Evolutionary conservation across 495 filamentous ascomycete species (phyloP).

Genomic region (Friedmanniomyces endolithicus): DNA sequence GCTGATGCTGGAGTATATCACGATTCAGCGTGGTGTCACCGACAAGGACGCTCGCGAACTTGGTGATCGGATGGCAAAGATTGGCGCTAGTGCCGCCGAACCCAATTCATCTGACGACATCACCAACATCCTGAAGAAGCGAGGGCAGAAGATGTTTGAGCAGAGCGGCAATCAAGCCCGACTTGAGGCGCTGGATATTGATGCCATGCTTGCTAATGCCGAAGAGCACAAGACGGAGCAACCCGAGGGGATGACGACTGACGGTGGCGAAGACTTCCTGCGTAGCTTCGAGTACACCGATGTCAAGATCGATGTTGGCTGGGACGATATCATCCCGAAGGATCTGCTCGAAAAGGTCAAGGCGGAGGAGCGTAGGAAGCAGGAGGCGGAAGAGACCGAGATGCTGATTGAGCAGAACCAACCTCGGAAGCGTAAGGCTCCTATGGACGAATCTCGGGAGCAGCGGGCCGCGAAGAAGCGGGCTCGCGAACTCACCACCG

Average conservation of each 20-base stretch:
- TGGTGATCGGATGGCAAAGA: slow-evolving; percentile 54
- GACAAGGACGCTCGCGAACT: slow-evolving; percentile 67
- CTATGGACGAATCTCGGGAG: slow-evolving; percentile 56
- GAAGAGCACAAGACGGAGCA: slow-evolving; percentile 92
- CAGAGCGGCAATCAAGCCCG: slow-evolving; percentile 91
- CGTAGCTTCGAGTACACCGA: slow-evolving; percentile 79
- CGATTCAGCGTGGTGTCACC: slow-evolving; percentile 91
- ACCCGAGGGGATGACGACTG: slow-evolving; percentile 77
- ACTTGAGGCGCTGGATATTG: slow-evolving; percentile 95
- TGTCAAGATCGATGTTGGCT: slow-evolving; percentile 85
- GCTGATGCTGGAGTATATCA: slow-evolving; percentile 94
- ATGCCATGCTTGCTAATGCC: slow-evolving; percentile 87
- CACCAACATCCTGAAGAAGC: slow-evolving; percentile 79
- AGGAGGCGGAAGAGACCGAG: slow-evolving; percentile 69
- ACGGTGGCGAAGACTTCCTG: slow-evolving; percentile 86
- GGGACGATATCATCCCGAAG: slow-evolving; percentile 96
- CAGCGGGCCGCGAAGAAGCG: slow-evolving; percentile 88
- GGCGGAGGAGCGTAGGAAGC: slow-evolving; percentile 70
- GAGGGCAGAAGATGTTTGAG: slow-evolving; percentile 94
- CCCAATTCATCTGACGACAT: slow-evolving; percentile 83
- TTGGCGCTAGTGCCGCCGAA: slow-evolving; percentile 42
- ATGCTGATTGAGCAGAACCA: slow-evolving; percentile 74
- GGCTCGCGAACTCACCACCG: slow-evolving; percentile 59
- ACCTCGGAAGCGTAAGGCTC: slow-evolving; percentile 68
- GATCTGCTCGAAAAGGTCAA: slow-evolving; percentile 81